Conservation (phyloP, 495 filamentous ascomycete species). For the Xylaria flabelliformis region DNA sequence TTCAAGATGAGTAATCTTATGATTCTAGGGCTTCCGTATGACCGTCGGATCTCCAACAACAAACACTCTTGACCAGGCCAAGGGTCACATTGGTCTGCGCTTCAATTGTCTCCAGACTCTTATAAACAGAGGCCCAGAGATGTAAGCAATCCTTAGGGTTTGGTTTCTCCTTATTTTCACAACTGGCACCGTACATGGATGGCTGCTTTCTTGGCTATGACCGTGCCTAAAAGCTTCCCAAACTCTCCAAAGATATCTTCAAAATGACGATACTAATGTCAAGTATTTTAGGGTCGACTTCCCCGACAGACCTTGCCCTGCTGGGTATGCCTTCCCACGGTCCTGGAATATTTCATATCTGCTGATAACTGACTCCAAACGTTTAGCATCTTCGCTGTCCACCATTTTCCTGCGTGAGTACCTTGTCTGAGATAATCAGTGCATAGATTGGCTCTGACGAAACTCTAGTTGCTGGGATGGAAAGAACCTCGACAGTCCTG, state of each 20-base stretch:
- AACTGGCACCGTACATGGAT: not conserved
- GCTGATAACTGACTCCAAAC: not conserved
- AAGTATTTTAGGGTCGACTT: constrained; percentile 43
- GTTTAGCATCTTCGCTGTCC: constrained; percentile 51
- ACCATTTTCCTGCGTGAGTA: constrained; percentile 60
- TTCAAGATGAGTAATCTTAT: constrained; percentile 1
- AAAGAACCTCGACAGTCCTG: constrained; percentile 62
- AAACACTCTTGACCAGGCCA: constrained; percentile 37
- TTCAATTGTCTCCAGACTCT: constrained; percentile 55
- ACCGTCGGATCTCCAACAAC: constrained; percentile 55
- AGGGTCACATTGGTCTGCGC: constrained; percentile 49
- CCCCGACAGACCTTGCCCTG: constrained; percentile 51
- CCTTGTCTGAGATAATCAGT: not conserved
- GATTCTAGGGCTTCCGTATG: constrained; percentile 60
- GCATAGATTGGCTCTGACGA: constrained; percentile 22
- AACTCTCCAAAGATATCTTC: not conserved
- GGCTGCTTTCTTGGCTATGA: not conserved
- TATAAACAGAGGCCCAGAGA: constrained; percentile 51
- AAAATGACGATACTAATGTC: not conserved
- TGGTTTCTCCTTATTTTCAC: not conserved
- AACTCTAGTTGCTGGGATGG: constrained; percentile 60
- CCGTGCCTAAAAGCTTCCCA: not conserved
- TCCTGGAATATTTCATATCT: not conserved
- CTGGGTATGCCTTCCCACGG: constrained; percentile 36
- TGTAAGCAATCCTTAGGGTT: constrained; percentile 16